Evolutionary conservation across 352 stramenopile genomes (phyloP).

Genomic region (Phytophthora lateralis): DNA sequence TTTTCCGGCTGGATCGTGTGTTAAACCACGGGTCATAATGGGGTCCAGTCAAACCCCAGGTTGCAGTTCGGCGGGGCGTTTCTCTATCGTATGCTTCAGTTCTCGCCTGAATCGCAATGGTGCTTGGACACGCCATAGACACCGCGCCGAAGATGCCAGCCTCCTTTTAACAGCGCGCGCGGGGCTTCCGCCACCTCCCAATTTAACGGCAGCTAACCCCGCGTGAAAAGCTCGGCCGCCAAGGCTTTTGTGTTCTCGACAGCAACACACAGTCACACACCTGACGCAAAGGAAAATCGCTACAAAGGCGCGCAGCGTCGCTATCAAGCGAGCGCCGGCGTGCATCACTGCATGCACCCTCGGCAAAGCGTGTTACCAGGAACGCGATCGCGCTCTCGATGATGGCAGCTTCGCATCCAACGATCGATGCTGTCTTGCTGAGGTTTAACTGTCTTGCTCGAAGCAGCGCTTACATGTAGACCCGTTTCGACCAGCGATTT

Average conservation of each 20-base stretch:
- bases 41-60: conserved; percentile 20
- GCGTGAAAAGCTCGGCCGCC: not conserved
- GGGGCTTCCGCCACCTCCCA: conserved; percentile 16
- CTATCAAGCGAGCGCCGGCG: conserved; percentile 7
- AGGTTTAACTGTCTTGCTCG: conserved; percentile 8
- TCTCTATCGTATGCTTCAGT: conserved; percentile 30
- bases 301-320: conserved; percentile 15
- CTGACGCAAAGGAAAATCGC: not conserved
- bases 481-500: conserved; percentile 6
- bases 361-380: not conserved
- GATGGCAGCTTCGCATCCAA: not conserved
- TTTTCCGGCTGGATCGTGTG: conserved; percentile 18
- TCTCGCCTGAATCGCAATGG: conserved; percentile 20
- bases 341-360: not conserved
- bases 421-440: not conserved
- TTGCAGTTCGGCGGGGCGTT: conserved; percentile 25
- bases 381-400: not conserved
- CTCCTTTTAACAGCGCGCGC: conserved; percentile 19
- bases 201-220: not conserved
- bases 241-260: not conserved
- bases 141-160: not conserved
- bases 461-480: not conserved
- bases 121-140: conserved; percentile 31
- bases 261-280: not conserved
- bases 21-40: conserved; percentile 29